A percentile compares a stretch with the other conserved stretches of the same genome.
phyloP scores from a whole-genome alignment of 1,284 basidiomycete species.

The Austroboletus sp. region DNA sequence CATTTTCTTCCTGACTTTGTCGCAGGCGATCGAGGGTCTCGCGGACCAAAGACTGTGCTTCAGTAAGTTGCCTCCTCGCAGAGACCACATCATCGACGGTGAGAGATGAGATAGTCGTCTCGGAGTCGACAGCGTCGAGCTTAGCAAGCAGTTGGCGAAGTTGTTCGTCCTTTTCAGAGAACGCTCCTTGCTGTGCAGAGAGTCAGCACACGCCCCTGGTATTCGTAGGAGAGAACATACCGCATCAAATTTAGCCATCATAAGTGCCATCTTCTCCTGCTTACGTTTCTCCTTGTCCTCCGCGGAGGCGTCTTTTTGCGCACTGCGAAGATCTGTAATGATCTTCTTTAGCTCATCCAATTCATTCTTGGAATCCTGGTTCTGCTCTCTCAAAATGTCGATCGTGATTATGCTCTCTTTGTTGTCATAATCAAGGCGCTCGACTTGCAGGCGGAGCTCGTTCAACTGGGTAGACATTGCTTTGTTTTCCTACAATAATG shows the following conservation, averaged over 20 bases:
- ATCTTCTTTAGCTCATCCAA: slow-evolving; percentile 85
- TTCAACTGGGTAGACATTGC: slow-evolving; percentile 84
- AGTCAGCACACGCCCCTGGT: slow-evolving; percentile 8
- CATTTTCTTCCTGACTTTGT: slow-evolving; percentile 87
- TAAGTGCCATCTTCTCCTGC: slow-evolving; percentile 98
- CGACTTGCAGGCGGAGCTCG: slow-evolving; percentile 86
- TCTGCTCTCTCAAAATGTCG: slow-evolving; percentile 94
- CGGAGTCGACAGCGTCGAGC: slow-evolving; percentile 69
- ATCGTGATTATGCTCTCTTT: slow-evolving; percentile 93
- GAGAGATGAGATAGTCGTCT: slow-evolving; percentile 49
- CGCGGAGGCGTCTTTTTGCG: slow-evolving; percentile 78
- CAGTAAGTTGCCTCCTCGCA: slow-evolving; percentile 81
- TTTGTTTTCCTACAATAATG: slow-evolving; percentile 72
- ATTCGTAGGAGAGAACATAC: slow-evolving; percentile 43
- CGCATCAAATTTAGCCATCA: slow-evolving; percentile 98
- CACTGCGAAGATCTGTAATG: slow-evolving; percentile 70
- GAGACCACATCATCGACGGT: slow-evolving; percentile 73
- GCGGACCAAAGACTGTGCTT: slow-evolving; percentile 79
- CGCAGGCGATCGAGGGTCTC: slow-evolving; percentile 88
- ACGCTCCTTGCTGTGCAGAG: slow-evolving; percentile 61
- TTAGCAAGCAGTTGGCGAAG: slow-evolving; percentile 78
- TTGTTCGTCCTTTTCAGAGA: slow-evolving; percentile 91
- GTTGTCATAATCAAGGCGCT: slow-evolving; percentile 89
- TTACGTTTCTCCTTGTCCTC: slow-evolving; percentile 99
- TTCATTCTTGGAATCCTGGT: slow-evolving; percentile 79